Evolutionary conservation across 768 basidiomycete genomes (phyloP).

Genomic region (Tephrocybe rancida): DNA sequence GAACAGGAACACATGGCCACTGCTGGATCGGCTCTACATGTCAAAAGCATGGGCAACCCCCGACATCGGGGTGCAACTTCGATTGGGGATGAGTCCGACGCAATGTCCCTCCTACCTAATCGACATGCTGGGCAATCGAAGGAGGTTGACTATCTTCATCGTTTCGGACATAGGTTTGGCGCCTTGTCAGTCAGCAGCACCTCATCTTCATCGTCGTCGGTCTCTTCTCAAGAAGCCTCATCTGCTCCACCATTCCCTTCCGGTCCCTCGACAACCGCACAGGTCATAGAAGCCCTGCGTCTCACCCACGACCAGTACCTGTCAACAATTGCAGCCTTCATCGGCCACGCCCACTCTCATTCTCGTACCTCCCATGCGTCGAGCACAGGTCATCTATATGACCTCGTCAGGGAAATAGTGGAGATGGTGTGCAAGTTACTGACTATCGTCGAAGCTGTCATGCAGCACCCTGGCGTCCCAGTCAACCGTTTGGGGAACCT

Average conservation of each 20-base stretch:
- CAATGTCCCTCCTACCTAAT: slow-evolving; percentile 36
- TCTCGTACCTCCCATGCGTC: slow-evolving; percentile 89
- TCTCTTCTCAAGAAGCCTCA: slow-evolving; percentile 64
- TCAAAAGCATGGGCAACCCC: slow-evolving; percentile 58
- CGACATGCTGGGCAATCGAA: slow-evolving; percentile 15
- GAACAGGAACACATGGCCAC: slow-evolving; percentile 25
- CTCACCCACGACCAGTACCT: slow-evolving; percentile 87
- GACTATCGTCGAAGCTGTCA: slow-evolving; percentile 88
- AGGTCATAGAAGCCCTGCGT: slow-evolving; percentile 78
- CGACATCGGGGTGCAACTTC: slow-evolving; percentile 27
- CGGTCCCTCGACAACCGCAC: slow-evolving; percentile 68
- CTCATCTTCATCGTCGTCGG: slow-evolving; percentile 72
- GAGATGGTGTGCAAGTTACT: slow-evolving; percentile 92
- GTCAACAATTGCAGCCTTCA: slow-evolving; percentile 95
- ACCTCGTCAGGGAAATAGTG: slow-evolving; percentile 92
- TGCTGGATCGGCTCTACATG: slow-evolving; percentile 38
- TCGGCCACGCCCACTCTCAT: slow-evolving; percentile 95
- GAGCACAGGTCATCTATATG: slow-evolving; percentile 91
- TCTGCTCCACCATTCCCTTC: slow-evolving; percentile 64
- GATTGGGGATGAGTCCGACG: slow-evolving; percentile 37
- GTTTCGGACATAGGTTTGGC: slow-evolving; percentile 43
- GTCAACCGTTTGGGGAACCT: slow-evolving; percentile 65
- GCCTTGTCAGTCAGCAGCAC: slow-evolving; percentile 67
- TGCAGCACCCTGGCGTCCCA: slow-evolving; percentile 73
- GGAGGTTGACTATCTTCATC: slow-evolving; percentile 23